Conservation (phyloP, 192 early-diverging fungal genomes). For the Martensiomyces pterosporus region DNA sequence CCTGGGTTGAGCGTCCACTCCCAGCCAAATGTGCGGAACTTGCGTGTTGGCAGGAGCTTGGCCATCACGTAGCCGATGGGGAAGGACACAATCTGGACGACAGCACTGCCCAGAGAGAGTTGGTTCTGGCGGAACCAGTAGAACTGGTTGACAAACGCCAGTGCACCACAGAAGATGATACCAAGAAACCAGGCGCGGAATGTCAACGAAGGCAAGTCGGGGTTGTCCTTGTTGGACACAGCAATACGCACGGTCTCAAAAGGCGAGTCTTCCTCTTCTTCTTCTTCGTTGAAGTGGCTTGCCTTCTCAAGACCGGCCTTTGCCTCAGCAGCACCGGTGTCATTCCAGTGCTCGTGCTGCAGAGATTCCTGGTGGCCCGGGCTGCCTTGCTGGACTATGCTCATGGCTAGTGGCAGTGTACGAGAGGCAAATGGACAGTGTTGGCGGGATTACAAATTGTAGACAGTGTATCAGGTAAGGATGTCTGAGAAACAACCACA, state of each 20-base stretch:
- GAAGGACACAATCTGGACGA: conserved; percentile 63
- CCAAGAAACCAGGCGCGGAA: conserved; percentile 60
- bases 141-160: conserved; percentile 61
- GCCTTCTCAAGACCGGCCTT: background rate
- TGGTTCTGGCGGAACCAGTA: conserved; percentile 73
- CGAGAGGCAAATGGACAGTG: too few species aligned
- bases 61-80: conserved; percentile 59
- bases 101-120: conserved; percentile 52
- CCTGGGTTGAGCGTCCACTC: conserved; percentile 58
- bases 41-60: conserved; percentile 46
- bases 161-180: conserved; percentile 50
- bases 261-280: conserved; percentile 23
- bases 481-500: too few species aligned
- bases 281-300: background rate
- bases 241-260: conserved; percentile 54
- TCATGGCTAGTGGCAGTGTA: too few species aligned
- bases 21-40: conserved; percentile 9
- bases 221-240: conserved; percentile 57
- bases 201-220: conserved; percentile 54
- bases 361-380: background rate
- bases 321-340: background rate
- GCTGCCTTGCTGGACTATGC: background rate
- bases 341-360: background rate
- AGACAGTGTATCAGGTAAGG: too few species aligned
- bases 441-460: too few species aligned